Evolutionary conservation across 2,329 filamentous ascomycete genomes (phyloP).

Genomic region (Penicillium aurantiogriseum): DNA sequence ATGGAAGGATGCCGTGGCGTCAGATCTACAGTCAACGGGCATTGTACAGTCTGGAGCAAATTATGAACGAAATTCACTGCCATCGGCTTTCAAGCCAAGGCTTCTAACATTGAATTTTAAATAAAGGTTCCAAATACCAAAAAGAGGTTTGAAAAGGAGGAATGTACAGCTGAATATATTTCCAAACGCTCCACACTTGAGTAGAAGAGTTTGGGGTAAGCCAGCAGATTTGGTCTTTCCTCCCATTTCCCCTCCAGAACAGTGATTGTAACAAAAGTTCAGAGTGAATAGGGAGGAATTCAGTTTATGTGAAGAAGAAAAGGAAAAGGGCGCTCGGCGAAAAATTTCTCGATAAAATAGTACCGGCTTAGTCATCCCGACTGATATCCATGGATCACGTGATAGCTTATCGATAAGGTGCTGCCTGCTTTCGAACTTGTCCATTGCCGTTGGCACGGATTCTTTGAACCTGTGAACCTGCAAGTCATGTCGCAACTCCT

Average conservation of each 20-base stretch:
- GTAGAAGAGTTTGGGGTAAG: constrained; percentile 48
- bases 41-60: constrained; percentile 58
- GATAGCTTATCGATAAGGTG: constrained; percentile 38
- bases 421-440: constrained; percentile 10
- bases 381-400: constrained; percentile 8
- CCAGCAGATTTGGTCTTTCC: constrained; percentile 44
- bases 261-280: constrained; percentile 40
- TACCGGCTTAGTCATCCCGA: constrained; percentile 12
- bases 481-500: constrained; percentile 20
- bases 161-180: constrained; percentile 48
- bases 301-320: constrained; percentile 42
- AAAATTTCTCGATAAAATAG: constrained; percentile 22
- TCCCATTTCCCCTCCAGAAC: constrained; percentile 49
- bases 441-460: not conserved
- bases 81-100: constrained; percentile 1
- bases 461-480: constrained; percentile 1
- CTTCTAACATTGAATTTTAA: not conserved
- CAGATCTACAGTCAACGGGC: constrained; percentile 52
- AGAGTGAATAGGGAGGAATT: constrained; percentile 51
- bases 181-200: constrained; percentile 47
- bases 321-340: constrained; percentile 25
- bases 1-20: constrained; percentile 64
- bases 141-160: constrained; percentile 7
- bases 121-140: not conserved
- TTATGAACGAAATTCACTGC: constrained; percentile 44